These are phyloP conservation scores for Penicillium crustosum DNA, from an alignment of 2,329 filamentous ascomycete species.

Conservation along the genomic window DNA sequence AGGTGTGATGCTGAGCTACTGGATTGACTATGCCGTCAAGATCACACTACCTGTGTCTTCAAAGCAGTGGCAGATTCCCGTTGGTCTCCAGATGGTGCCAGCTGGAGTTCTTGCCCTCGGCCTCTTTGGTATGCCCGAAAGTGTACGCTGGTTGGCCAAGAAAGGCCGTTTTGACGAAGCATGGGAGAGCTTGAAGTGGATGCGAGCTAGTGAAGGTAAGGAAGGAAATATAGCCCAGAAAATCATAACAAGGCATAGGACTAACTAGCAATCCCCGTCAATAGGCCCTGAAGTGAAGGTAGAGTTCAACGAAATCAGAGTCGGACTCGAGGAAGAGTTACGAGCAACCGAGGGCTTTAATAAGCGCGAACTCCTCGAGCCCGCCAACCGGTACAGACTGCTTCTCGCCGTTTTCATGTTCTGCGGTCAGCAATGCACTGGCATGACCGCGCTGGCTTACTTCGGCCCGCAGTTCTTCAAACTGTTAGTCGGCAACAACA, in stretches of 20 bases:
- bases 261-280: conserved; percentile 13
- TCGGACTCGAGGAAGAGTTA: conserved; percentile 27
- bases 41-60: conserved; percentile 41
- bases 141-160: conserved; percentile 51
- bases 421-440: conserved; percentile 51
- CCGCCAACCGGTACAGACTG: conserved; percentile 50
- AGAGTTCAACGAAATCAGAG: conserved; percentile 42
- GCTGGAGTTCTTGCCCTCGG: conserved; percentile 50
- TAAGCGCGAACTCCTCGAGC: conserved; percentile 49
- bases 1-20: conserved; percentile 41
- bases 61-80: conserved; percentile 53
- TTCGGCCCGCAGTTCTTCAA: conserved; percentile 56
- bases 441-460: conserved; percentile 50
- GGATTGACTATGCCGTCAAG: conserved; percentile 52
- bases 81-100: conserved; percentile 50
- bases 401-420: conserved; percentile 51
- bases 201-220: conserved; percentile 39
- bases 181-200: conserved; percentile 50
- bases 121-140: conserved; percentile 52
- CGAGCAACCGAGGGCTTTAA: conserved; percentile 48
- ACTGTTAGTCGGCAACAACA: conserved; percentile 48
- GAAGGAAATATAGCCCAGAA: conserved; percentile 19
- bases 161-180: conserved; percentile 51
- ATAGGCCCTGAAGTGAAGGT: conserved; percentile 45
- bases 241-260: background rate